These are phyloP conservation scores for Emergomyces pasteurianus DNA, from an alignment of 2,329 filamentous ascomycete species.

Conservation along the genomic window DNA sequence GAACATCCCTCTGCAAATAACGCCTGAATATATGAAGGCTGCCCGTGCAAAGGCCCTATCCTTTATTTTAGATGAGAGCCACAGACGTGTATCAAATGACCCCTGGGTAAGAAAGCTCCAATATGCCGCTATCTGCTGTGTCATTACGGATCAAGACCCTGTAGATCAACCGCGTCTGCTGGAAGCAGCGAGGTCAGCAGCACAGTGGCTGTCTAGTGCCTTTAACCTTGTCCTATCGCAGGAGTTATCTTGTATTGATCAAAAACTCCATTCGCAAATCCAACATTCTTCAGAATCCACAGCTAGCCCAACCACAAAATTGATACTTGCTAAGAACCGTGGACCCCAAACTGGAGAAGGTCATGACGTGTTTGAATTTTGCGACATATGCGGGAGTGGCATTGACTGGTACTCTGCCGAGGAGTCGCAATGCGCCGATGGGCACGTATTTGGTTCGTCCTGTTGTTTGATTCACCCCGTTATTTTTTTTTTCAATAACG, in stretches of 20 bases:
- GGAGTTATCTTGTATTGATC: slow-evolving; percentile 20
- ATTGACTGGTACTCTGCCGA: slow-evolving; percentile 38
- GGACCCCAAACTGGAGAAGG: slow-evolving; percentile 15
- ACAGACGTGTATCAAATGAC: slow-evolving; percentile 10
- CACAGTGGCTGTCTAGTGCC: slow-evolving; percentile 18
- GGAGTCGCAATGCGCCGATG: slow-evolving; percentile 38
- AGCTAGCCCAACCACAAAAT: slow-evolving; percentile 6
- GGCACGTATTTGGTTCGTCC: slow-evolving; percentile 40
- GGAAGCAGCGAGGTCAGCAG: slow-evolving; percentile 14
- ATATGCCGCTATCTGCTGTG: slow-evolving; percentile 27
- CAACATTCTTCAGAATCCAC: not conserved
- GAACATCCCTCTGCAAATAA: slow-evolving; percentile 7
- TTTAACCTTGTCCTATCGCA: slow-evolving; percentile 21
- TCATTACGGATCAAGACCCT: slow-evolving; percentile 19
- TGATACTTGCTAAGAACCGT: slow-evolving; percentile 10
- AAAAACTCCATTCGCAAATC: not conserved
- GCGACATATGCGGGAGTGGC: slow-evolving; percentile 39
- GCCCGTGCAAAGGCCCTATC: slow-evolving; percentile 17
- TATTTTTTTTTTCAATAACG: not conserved
- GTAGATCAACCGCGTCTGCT: slow-evolving; percentile 13
- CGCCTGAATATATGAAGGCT: slow-evolving; percentile 8
- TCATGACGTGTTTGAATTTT: slow-evolving; percentile 33
- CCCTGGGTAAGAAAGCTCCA: slow-evolving; percentile 20
- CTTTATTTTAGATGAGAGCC: slow-evolving; percentile 18
- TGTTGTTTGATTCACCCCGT: not conserved